These are phyloP conservation scores for Sherardia arvensis DNA, from an alignment of 257 asterid species.

Conservation along the genomic window DNA sequence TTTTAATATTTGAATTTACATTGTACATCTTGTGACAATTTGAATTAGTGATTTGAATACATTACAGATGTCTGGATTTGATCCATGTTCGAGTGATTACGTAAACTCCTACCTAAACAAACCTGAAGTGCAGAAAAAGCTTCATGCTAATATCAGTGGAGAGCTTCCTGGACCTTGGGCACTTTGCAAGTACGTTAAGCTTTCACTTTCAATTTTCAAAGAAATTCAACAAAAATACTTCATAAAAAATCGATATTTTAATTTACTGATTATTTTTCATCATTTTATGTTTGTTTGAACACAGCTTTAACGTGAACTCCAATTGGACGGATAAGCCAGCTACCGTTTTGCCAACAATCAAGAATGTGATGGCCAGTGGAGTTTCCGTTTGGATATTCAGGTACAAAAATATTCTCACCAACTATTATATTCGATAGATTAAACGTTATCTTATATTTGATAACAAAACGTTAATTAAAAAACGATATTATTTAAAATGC, in stretches of 20 bases:
- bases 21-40: neutral
- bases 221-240: too few relatives aligned
- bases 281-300: neutral
- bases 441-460: too few relatives aligned
- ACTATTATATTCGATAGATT: too few relatives aligned
- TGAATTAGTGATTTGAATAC: neutral
- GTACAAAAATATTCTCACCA: too few relatives aligned
- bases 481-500: neutral
- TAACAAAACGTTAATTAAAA: too few relatives aligned
- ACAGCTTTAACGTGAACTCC: slow-evolving; percentile 1
- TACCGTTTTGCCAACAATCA: slow-evolving; percentile 18
- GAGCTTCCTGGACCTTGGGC: slow-evolving; percentile 19
- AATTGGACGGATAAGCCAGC: slow-evolving; percentile 15
- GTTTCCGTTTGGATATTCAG: slow-evolving; percentile 22
- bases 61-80: slow-evolving; percentile 15
- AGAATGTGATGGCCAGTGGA: slow-evolving; percentile 20
- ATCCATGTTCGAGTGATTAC: slow-evolving; percentile 21
- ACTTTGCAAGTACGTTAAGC: slow-evolving; percentile 12
- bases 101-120: slow-evolving; percentile 12
- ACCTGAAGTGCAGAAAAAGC: slow-evolving; percentile 18
- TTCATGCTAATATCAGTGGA: slow-evolving; percentile 16
- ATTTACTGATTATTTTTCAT: neutral
- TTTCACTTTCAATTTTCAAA: too few relatives aligned
- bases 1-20: neutral
- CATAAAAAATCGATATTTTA: neutral